phyloP scores from a whole-genome alignment of 2,329 filamentous ascomycete species.

The Dactylella cylindrospora region DNA sequence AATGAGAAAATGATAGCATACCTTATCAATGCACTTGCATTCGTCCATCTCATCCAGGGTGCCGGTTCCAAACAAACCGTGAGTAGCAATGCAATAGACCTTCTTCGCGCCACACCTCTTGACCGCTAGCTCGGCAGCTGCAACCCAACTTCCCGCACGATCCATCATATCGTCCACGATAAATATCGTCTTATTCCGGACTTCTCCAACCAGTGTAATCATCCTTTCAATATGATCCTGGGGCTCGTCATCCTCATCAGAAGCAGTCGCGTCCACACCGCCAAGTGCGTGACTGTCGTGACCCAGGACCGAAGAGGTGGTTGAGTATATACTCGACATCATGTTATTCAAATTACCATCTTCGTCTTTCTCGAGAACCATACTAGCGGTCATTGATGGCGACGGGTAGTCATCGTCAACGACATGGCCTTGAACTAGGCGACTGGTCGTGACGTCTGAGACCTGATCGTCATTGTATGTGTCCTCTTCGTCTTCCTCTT shows the following conservation, averaged over 20 bases:
- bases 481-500: constrained; percentile 53
- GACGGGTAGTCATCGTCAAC: constrained; percentile 92
- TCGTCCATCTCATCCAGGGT: constrained; percentile 85
- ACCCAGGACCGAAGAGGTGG: constrained; percentile 73
- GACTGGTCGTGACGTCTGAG: constrained; percentile 84
- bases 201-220: constrained; percentile 95
- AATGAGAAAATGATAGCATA: not conserved
- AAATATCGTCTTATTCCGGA: constrained; percentile 82
- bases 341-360: constrained; percentile 74
- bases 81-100: constrained; percentile 96
- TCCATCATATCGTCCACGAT: constrained; percentile 99
- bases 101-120: constrained; percentile 88
- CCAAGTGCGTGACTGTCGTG: constrained; percentile 71
- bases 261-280: constrained; percentile 79
- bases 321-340: constrained; percentile 75
- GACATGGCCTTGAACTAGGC: constrained; percentile 89
- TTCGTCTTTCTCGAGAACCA: constrained; percentile 57
- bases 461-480: constrained; percentile 78
- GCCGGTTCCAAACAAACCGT: constrained; percentile 89
- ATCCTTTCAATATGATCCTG: constrained; percentile 83
- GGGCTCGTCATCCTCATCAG: constrained; percentile 92
- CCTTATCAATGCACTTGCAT: constrained; percentile 85
- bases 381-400: constrained; percentile 65
- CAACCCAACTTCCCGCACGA: constrained; percentile 94
- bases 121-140: constrained; percentile 91